Conservation (phyloP, 2,329 filamentous ascomycete genomes). For the Botryotinia narcissicola region DNA sequence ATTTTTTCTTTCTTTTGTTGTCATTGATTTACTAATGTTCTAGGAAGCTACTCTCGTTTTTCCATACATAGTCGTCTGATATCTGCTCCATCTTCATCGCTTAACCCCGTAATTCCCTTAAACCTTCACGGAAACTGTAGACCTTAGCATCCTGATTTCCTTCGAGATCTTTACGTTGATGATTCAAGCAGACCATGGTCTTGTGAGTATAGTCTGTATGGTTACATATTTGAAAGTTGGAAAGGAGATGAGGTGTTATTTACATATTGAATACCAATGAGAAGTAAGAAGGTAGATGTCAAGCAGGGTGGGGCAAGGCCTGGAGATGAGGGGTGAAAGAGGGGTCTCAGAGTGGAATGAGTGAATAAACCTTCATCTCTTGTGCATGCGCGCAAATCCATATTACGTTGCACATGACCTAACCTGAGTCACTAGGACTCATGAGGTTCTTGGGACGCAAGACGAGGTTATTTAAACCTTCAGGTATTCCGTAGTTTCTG, state of each 20-base stretch:
- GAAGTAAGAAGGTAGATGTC: rapidly evolving
- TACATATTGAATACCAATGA: not conserved
- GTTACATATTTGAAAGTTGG: not conserved
- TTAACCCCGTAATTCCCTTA: not conserved
- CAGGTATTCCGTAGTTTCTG: not conserved
- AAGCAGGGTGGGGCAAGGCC: too few species aligned
- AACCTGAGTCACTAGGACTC: not conserved
- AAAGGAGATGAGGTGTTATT: not conserved
- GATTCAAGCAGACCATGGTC: rapidly evolving
- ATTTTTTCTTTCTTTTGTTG: not conserved
- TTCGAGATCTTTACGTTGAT: not conserved
- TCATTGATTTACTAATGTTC: not conserved
- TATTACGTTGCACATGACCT: not conserved
- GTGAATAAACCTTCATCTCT: not conserved
- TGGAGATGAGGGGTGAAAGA: not conserved
- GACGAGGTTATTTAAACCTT: not conserved
- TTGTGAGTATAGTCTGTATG: rapidly evolving
- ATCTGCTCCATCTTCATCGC: not conserved
- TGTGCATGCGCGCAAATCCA: not conserved
- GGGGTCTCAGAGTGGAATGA: rapidly evolving
- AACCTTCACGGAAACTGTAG: not conserved
- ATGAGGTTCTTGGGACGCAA: not conserved
- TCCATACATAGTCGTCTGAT: rapidly evolving
- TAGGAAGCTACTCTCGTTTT: rapidly evolving
- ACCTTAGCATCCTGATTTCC: not conserved